Conservation (phyloP, 106 monocot species). For the Posidonia australis region DNA sequence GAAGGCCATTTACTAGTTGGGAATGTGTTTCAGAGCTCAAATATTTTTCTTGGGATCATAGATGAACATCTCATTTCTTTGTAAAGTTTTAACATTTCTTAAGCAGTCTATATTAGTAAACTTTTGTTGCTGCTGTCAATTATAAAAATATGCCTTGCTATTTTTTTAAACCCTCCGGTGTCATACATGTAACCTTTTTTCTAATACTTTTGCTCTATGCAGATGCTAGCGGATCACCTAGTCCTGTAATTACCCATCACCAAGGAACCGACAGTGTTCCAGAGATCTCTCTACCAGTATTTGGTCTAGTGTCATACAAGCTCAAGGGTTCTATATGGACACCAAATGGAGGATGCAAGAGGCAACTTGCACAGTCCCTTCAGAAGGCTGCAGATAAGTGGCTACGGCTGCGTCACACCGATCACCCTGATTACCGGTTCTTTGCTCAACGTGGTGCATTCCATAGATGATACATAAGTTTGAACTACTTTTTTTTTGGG, state of each 20-base stretch:
- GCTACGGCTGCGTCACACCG: slow-evolving; percentile 28
- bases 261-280: slow-evolving; percentile 12
- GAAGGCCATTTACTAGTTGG: too few relatives aligned
- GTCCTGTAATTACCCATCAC: slow-evolving; percentile 9
- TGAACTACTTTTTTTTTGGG: too few relatives aligned
- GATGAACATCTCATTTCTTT: neutral
- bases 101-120: too few relatives aligned
- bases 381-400: slow-evolving; percentile 34
- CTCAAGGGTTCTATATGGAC: slow-evolving; percentile 39
- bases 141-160: too few relatives aligned
- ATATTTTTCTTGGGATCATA: too few relatives aligned
- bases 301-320: slow-evolving; percentile 55
- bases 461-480: slow-evolving; percentile 2
- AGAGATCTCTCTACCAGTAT: slow-evolving; percentile 39
- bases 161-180: too few relatives aligned
- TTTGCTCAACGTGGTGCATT: slow-evolving; percentile 22
- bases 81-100: too few relatives aligned
- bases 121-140: too few relatives aligned
- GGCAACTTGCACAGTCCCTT: slow-evolving; percentile 21
- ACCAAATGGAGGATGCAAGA: slow-evolving; percentile 10
- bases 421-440: slow-evolving; percentile 45
- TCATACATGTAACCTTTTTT: too few relatives aligned
- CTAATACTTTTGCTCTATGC: neutral
- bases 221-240: slow-evolving; percentile 9
- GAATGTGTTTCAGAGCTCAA: too few relatives aligned